Percentiles rank a stretch among this genome's conserved stretches.
Conservation (phyloP, 2,329 filamentous ascomycete species). For the Fusarium domesticum region DNA sequence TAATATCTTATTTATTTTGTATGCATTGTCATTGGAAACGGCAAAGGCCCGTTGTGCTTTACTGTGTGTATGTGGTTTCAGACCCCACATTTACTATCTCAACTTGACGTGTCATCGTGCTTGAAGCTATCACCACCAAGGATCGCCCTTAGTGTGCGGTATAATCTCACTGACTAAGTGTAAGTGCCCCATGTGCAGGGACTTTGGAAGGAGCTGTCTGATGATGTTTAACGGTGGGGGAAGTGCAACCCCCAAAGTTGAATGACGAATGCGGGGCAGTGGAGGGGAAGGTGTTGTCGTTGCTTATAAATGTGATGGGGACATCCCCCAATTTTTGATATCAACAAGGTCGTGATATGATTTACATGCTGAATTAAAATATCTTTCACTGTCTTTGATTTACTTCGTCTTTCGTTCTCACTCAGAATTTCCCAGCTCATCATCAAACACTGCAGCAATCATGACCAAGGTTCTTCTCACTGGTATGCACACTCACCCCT, state of each 20-base stretch:
- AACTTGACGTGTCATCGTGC: not conserved
- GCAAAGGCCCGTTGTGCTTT: not conserved
- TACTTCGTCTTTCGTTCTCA: not conserved
- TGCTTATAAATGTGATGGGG: constrained; percentile 11
- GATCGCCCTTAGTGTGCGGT: too few species aligned
- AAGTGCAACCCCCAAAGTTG: constrained; percentile 16
- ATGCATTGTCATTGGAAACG: not conserved
- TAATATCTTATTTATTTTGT: constrained; percentile 26
- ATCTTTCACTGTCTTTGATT: too few species aligned
- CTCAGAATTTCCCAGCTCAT: too few species aligned
- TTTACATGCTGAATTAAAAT: too few species aligned
- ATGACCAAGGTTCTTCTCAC: constrained; percentile 35
- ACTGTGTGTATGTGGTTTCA: not conserved
- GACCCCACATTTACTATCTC: too few species aligned
- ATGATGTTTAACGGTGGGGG: constrained; percentile 2
- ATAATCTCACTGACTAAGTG: too few species aligned
- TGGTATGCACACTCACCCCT: constrained; percentile 16
- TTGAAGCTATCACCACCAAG: not conserved
- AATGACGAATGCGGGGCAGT: constrained; percentile 27
- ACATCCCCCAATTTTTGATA: not conserved
- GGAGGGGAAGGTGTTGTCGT: not conserved
- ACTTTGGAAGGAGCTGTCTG: not conserved
- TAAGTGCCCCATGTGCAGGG: too few species aligned
- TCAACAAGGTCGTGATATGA: not conserved
- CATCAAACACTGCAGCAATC: constrained; percentile 1